These are phyloP conservation scores for Chalaropsis thielavioides DNA, from an alignment of 2,329 filamentous ascomycete species.

Conservation along the genomic window DNA sequence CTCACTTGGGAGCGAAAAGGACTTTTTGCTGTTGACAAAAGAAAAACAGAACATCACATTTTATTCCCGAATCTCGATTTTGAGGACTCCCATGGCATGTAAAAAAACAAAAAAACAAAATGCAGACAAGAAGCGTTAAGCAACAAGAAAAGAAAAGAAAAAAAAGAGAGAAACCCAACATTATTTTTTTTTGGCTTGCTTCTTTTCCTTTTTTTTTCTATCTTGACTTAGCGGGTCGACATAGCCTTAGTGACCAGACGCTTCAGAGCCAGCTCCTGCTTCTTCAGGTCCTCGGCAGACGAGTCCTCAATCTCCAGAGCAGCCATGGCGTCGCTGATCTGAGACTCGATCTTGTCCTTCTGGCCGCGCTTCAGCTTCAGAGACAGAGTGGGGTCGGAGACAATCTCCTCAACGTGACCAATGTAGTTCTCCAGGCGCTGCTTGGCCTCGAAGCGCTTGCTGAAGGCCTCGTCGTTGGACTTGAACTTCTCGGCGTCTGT, in stretches of 20 bases:
- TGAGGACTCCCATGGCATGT: slow-evolving; percentile 24
- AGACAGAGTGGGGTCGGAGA: slow-evolving; percentile 88
- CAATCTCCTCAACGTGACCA: slow-evolving; percentile 93
- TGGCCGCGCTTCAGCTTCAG: slow-evolving; percentile 97
- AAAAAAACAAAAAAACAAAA: slow-evolving; percentile 20
- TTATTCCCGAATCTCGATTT: slow-evolving; percentile 25
- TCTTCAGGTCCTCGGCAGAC: slow-evolving; percentile 87
- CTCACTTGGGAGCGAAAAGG: not conserved
- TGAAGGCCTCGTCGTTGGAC: slow-evolving; percentile 93
- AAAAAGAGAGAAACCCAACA: slow-evolving; percentile 11
- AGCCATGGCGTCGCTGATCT: slow-evolving; percentile 92
- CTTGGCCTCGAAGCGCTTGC: slow-evolving; percentile 97
- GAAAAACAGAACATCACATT: slow-evolving; percentile 26
- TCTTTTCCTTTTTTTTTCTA: slow-evolving; percentile 10
- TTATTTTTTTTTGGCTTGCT: slow-evolving; percentile 13
- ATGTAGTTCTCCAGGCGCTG: slow-evolving; percentile 99
- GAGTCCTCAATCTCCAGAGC: slow-evolving; percentile 94
- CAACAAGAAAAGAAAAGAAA: slow-evolving; percentile 13
- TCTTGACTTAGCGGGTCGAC: slow-evolving; percentile 60
- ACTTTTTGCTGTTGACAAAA: slow-evolving; percentile 20
- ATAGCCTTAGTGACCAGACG: slow-evolving; percentile 96
- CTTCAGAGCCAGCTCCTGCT: slow-evolving; percentile 98
- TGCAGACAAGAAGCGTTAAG: slow-evolving; percentile 3
- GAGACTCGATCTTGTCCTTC: slow-evolving; percentile 98
- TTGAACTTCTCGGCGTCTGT: slow-evolving; percentile 95